Conservation (phyloP, 1,284 basidiomycete genomes). For the Ceratobasidium theobromae region DNA sequence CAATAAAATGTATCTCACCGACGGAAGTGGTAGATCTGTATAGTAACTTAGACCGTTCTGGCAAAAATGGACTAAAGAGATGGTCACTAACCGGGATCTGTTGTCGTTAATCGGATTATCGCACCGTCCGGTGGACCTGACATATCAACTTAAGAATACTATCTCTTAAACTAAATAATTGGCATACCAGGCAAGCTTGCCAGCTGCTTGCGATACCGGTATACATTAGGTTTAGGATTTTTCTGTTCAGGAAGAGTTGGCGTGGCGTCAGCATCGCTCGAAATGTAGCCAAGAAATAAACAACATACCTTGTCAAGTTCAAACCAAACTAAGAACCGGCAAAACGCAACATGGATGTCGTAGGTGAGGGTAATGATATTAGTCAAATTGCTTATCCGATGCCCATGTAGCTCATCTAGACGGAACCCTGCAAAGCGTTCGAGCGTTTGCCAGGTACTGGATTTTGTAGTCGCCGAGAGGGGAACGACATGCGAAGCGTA, state of each 20-base stretch:
- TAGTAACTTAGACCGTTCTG: not conserved
- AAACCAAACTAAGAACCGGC: conserved; percentile 27
- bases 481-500: conserved; percentile 24
- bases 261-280: not conserved
- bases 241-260: conserved; percentile 4
- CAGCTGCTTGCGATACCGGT: conserved; percentile 19
- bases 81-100: conserved; percentile 15
- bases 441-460: conserved; percentile 19
- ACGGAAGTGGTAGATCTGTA: conserved; percentile 18
- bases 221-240: conserved; percentile 29
- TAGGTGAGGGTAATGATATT: conserved; percentile 25
- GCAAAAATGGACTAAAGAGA: not conserved
- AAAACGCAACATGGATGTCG: conserved; percentile 28
- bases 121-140: conserved; percentile 24
- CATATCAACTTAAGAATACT: not conserved
- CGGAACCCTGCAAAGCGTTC: conserved; percentile 26
- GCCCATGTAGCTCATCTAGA: conserved; percentile 19
- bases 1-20: conserved; percentile 12
- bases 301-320: conserved; percentile 23
- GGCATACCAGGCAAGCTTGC: conserved; percentile 22
- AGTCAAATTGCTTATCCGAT: conserved; percentile 12
- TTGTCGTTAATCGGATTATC: conserved; percentile 14
- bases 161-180: not conserved
- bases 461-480: conserved; percentile 5
- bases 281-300: not conserved